Evolutionary conservation across 257 asterid genomes (phyloP).

Genomic region (Solanum appendiculatum): DNA sequence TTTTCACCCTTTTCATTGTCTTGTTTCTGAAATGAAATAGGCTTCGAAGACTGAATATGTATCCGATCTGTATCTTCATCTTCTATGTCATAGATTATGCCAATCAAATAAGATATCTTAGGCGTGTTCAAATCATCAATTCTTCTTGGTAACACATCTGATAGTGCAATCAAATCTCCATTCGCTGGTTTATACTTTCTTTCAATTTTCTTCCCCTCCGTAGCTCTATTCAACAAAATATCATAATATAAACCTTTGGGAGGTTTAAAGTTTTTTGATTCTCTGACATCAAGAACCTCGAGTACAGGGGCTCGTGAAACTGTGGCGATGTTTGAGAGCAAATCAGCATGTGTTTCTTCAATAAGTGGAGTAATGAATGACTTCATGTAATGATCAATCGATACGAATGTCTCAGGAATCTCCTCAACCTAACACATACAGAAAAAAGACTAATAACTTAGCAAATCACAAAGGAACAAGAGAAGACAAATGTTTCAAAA

Average conservation of each 20-base stretch:
- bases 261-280: neutral
- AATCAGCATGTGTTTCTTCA: neutral
- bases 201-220: neutral
- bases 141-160: conserved; percentile 25
- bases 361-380: conserved; percentile 31
- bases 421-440: conserved; percentile 11
- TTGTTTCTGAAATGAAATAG: neutral
- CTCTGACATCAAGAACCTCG: conserved; percentile 3
- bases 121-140: conserved; percentile 24
- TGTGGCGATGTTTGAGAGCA: conserved; percentile 19
- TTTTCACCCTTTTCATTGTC: neutral
- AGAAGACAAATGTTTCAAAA: neutral
- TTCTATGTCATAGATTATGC: conserved; percentile 4
- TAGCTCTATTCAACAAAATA: neutral
- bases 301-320: conserved; percentile 17
- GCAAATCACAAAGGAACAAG: neutral
- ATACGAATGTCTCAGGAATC: conserved; percentile 20
- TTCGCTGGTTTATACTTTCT: conserved; percentile 18
- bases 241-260: conserved; percentile 3
- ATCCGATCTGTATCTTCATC: neutral
- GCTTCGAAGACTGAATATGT: conserved; percentile 15
- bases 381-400: conserved; percentile 13
- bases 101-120: conserved; percentile 15
- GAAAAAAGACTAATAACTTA: neutral
- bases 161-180: conserved; percentile 28